phyloP scores from a whole-genome alignment of 176 grass and related monocot species.

The Carex myosuroides region DNA sequence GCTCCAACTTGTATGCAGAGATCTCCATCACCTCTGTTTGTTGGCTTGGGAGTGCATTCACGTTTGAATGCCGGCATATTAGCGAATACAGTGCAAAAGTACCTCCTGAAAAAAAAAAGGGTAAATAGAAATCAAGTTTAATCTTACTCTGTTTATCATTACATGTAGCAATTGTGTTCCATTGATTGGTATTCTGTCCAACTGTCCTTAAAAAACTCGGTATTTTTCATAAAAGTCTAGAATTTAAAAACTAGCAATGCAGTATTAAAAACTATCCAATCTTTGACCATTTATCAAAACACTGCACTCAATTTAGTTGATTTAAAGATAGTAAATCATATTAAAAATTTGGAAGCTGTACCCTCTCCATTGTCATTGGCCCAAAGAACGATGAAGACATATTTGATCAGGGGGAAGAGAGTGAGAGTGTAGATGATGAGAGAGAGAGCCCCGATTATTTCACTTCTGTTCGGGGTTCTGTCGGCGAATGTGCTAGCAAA shows the following conservation, averaged over 20 bases:
- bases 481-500: conserved; percentile 23
- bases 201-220: background rate
- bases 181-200: background rate
- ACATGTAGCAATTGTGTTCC: background rate
- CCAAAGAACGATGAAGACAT: conserved; percentile 42
- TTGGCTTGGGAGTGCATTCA: conserved; percentile 24
- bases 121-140: background rate
- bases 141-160: background rate
- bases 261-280: background rate
- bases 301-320: background rate
- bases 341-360: background rate
- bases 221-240: background rate
- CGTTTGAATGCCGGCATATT: conserved; percentile 34
- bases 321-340: background rate
- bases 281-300: too few relatives aligned
- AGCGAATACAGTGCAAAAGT: conserved; percentile 35
- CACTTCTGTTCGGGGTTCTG: background rate
- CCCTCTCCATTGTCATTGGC: conserved; percentile 50
- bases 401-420: conserved; percentile 36
- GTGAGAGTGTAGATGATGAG: conserved; percentile 40
- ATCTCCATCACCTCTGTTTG: conserved; percentile 28
- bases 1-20: conserved; percentile 27
- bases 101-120: conserved; percentile 13
- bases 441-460: conserved; percentile 35
- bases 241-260: background rate